A percentile compares a stretch with the other conserved stretches of the same genome.
These are phyloP conservation scores for Clarireedia hainanense DNA, from an alignment of 2,329 filamentous ascomycete species.

Conservation along the genomic window DNA sequence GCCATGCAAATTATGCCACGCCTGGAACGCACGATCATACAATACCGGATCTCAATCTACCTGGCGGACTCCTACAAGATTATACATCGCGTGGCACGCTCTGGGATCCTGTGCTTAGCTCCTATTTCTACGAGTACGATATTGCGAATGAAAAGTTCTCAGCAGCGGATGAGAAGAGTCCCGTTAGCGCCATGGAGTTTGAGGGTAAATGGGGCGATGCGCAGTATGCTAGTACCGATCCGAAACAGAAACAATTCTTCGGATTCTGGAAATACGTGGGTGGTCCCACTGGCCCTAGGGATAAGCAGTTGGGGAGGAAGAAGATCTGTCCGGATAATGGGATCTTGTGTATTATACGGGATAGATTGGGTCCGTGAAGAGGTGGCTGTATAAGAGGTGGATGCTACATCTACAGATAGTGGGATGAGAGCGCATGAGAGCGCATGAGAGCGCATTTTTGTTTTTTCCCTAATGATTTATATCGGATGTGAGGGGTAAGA, in stretches of 20 bases:
- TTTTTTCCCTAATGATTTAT: too few relatives aligned
- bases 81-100: constrained; percentile 45
- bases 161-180: constrained; percentile 29
- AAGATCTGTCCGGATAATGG: constrained; percentile 46
- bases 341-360: constrained; percentile 25
- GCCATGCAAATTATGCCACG: constrained; percentile 58
- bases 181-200: constrained; percentile 48
- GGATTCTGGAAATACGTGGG: constrained; percentile 41
- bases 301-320: constrained; percentile 48
- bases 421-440: not conserved
- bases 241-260: constrained; percentile 34
- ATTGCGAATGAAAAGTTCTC: constrained; percentile 22
- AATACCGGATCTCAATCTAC: constrained; percentile 52
- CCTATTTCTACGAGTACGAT: constrained; percentile 49
- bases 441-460: too few relatives aligned
- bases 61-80: constrained; percentile 44
- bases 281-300: constrained; percentile 54
- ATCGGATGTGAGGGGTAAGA: too few relatives aligned
- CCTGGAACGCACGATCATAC: constrained; percentile 53
- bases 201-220: constrained; percentile 55
- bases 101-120: constrained; percentile 52
- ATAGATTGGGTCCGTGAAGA: constrained; percentile 17
- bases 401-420: not conserved
- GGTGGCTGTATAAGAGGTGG: not conserved
- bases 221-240: constrained; percentile 43